Conservation (phyloP, 2,329 filamentous ascomycete genomes). For the Fusarium euwallaceae region DNA sequence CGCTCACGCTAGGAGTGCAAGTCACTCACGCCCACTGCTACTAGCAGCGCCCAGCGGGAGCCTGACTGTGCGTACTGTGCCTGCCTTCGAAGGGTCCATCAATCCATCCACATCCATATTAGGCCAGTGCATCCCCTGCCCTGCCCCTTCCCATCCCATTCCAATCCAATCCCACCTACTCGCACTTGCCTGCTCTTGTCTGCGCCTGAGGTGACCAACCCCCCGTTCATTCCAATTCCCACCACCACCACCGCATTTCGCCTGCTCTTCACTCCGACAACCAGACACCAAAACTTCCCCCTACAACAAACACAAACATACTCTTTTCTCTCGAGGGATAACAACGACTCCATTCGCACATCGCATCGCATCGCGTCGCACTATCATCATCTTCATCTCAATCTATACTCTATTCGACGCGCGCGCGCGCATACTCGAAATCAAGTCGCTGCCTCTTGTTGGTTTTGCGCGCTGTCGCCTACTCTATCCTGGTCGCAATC, state of each 20-base stretch:
- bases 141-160: conserved; percentile 38
- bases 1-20: conserved; percentile 9
- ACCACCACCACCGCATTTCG: conserved; percentile 41
- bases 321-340: conserved; percentile 16
- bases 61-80: conserved; percentile 1
- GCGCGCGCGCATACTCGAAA: conserved; percentile 13
- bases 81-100: conserved; percentile 26
- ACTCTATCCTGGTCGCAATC: conserved; percentile 38
- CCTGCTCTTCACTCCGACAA: conserved; percentile 42
- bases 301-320: conserved; percentile 43
- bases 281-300: conserved; percentile 31
- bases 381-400: neutral
- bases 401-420: neutral
- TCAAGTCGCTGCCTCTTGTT: neutral
- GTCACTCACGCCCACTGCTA: neutral
- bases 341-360: conserved; percentile 11
- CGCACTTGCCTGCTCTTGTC: conserved; percentile 3
- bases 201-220: conserved; percentile 36
- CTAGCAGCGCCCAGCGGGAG: too few species aligned
- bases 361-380: conserved; percentile 4
- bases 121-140: conserved; percentile 42
- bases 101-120: conserved; percentile 35
- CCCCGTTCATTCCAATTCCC: conserved; percentile 44
- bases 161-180: conserved; percentile 25
- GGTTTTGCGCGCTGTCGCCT: conserved; percentile 37